Evolutionary conservation across 2,329 filamentous ascomycete species (phyloP).

Genomic region (Hortaea sp.): DNA sequence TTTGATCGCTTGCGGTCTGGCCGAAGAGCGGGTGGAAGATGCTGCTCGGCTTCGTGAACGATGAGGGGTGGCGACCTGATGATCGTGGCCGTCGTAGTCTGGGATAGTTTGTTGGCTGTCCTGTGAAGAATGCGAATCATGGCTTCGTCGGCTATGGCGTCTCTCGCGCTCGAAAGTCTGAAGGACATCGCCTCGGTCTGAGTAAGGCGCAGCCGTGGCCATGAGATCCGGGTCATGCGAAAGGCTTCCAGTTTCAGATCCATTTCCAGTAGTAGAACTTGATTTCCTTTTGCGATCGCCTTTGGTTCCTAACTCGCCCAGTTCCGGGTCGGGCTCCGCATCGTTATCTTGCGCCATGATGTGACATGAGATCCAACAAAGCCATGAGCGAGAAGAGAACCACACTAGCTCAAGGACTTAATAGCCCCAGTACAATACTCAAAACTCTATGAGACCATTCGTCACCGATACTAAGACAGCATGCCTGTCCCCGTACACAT

Average conservation of each 20-base stretch:
- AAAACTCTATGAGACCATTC: no score
- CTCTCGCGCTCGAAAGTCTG: constrained; percentile 2
- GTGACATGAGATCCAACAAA: no score
- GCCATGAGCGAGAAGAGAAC: no score
- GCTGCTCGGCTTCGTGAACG: constrained; percentile 15
- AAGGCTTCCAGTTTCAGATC: background rate
- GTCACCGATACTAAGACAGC: no score
- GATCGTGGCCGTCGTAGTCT: constrained; percentile 16
- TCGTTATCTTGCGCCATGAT: background rate
- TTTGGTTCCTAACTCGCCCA: background rate
- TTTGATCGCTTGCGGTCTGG: constrained; percentile 24
- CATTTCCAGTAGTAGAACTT: no score
- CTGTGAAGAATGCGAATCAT: constrained; percentile 7
- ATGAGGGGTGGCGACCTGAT: constrained; percentile 17
- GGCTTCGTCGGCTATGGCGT: constrained; percentile 4
- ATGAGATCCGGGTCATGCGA: constrained; percentile 8
- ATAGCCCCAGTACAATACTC: no score
- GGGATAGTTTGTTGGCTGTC: constrained; percentile 15
- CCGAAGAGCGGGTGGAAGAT: constrained; percentile 15
- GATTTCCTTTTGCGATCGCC: background rate
- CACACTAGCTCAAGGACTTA: no score
- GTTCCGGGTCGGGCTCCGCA: constrained; percentile 4
- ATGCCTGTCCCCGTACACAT: no score
- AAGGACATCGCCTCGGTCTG: constrained; percentile 9
- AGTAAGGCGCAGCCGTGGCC: constrained; percentile 5